Conservation (phyloP, 202 grass and related monocot genomes). For the Carex arenaria region DNA sequence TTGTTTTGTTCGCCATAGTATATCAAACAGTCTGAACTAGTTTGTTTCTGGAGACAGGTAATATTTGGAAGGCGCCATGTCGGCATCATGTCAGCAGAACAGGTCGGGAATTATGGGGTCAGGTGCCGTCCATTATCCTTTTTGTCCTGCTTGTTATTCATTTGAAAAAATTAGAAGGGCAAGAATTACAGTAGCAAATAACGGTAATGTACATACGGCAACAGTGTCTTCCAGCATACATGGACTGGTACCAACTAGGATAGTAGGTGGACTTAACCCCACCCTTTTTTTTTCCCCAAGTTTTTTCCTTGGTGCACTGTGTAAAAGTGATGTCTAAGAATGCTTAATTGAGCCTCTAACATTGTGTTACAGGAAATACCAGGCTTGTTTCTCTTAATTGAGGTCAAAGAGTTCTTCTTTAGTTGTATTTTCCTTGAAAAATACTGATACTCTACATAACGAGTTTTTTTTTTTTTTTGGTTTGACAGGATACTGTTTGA, state of each 20-base stretch:
- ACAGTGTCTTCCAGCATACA: neutral
- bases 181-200: neutral
- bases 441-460: neutral
- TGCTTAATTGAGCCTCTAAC: neutral
- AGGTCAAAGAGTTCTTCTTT: neutral
- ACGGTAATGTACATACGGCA: neutral
- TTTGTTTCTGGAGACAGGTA: slow-evolving; percentile 43
- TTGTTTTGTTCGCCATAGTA: neutral
- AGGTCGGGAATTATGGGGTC: slow-evolving; percentile 83
- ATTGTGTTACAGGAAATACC: neutral
- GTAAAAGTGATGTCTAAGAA: neutral
- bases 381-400: neutral
- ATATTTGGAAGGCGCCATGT: slow-evolving; percentile 72
- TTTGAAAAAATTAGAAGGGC: neutral
- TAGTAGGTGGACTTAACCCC: neutral
- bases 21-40: neutral
- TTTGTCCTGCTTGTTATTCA: neutral
- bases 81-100: slow-evolving; percentile 95
- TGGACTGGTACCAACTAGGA: neutral
- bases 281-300: neutral
- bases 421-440: neutral
- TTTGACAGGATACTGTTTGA: slow-evolving; percentile 75
- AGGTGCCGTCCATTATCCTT: slow-evolving; percentile 40
- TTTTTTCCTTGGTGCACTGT: neutral
- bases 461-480: neutral